These are phyloP conservation scores for Amaranthus tricolor DNA, from an alignment of 179 eudicot species.

Conservation along the genomic window DNA sequence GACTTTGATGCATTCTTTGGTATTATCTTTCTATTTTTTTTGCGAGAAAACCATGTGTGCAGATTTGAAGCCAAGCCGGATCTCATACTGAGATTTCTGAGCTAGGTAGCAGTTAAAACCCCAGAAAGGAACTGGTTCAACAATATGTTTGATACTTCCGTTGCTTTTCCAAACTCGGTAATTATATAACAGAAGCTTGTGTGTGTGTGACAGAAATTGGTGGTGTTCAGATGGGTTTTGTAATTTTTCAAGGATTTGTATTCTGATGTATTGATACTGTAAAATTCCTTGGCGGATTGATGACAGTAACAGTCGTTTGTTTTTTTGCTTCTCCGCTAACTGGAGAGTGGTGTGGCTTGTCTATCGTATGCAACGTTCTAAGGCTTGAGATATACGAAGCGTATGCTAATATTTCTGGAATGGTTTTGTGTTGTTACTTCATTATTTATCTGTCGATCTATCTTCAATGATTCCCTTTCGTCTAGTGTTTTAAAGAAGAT, in stretches of 20 bases:
- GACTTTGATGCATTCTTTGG: conserved; percentile 10
- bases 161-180: conserved; percentile 8
- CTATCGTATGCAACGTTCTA: neutral
- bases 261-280: conserved; percentile 7
- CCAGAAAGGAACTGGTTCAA: conserved; percentile 13
- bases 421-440: neutral
- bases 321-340: neutral
- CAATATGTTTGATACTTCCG: conserved; percentile 3
- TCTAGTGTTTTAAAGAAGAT: no score
- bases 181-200: conserved; percentile 6
- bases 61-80: conserved; percentile 44
- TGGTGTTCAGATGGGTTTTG: conserved; percentile 14
- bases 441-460: neutral
- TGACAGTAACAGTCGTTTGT: neutral
- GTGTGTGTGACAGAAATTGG: conserved; percentile 15
- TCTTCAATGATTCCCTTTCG: neutral
- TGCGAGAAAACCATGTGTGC: conserved; percentile 6
- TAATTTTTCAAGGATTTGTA: neutral
- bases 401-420: neutral
- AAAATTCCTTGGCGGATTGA: conserved; percentile 1
- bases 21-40: neutral
- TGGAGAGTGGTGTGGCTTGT: conserved; percentile 28
- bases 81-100: conserved; percentile 41
- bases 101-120: conserved; percentile 36
- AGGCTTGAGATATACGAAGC: neutral